Conservation (phyloP, 352 stramenopile species). For the Globisporangium abappressorium region DNA sequence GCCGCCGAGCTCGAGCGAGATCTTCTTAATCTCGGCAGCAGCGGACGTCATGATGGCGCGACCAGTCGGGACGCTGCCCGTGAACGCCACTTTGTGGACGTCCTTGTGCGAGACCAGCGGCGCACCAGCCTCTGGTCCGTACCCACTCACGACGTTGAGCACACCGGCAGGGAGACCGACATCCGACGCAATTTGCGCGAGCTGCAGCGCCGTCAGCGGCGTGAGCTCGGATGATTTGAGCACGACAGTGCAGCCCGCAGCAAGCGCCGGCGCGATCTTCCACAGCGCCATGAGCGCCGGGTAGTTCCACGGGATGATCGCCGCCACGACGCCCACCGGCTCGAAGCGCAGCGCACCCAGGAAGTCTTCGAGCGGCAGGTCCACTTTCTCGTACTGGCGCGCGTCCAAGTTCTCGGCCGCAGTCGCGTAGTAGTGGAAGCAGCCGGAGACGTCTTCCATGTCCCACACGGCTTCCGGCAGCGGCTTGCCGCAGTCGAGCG, state of each 20-base stretch:
- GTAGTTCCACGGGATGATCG: constrained; percentile 73
- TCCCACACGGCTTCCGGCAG: constrained; percentile 61
- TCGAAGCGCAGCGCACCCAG: constrained; percentile 49
- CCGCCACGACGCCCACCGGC: constrained; percentile 61
- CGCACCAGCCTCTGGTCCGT: constrained; percentile 57
- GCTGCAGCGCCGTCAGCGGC: constrained; percentile 81
- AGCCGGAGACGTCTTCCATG: constrained; percentile 62
- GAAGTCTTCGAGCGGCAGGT: constrained; percentile 46
- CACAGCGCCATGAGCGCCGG: constrained; percentile 63
- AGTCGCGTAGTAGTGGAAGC: constrained; percentile 62
- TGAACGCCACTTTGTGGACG: constrained; percentile 81
- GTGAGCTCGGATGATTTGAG: constrained; percentile 95
- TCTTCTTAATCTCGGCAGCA: constrained; percentile 50
- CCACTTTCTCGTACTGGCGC: constrained; percentile 47
- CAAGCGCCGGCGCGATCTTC: constrained; percentile 86
- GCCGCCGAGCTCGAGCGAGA: constrained; percentile 82
- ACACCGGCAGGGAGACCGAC: constrained; percentile 58
- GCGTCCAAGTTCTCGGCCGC: constrained; percentile 48
- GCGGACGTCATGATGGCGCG: constrained; percentile 46
- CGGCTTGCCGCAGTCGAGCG: constrained; percentile 65
- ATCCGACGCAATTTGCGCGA: constrained; percentile 62
- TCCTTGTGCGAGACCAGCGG: constrained; percentile 56
- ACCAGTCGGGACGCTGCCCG: constrained; percentile 57
- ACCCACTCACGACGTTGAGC: constrained; percentile 66
- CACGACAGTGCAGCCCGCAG: constrained; percentile 92